A percentile compares a stretch with the other conserved stretches of the same genome.
Evolutionary conservation across 2,329 filamentous ascomycete genomes (phyloP).

Genomic region (Lizonia empirigonia): DNA sequence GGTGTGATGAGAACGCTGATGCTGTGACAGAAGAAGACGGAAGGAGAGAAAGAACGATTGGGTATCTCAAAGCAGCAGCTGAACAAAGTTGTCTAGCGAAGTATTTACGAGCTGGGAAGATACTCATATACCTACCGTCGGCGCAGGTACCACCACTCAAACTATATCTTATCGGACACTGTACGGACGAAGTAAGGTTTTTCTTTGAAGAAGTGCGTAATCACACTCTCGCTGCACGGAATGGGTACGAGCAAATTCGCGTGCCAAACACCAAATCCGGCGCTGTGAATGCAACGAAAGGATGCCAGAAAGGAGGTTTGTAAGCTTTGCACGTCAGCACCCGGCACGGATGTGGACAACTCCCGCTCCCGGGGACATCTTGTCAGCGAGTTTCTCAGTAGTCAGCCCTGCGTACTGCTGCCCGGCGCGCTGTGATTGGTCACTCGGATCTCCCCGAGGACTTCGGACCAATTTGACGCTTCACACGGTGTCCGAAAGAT

Average conservation of each 20-base stretch:
- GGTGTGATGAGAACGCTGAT: background rate
- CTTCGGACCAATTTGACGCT: background rate
- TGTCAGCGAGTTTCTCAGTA: slow-evolving; percentile 6
- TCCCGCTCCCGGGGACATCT: slow-evolving; percentile 1
- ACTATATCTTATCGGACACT: background rate
- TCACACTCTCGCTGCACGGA: background rate
- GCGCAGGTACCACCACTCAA: background rate
- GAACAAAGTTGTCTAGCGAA: background rate
- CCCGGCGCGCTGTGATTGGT: background rate
- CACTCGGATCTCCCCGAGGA: background rate
- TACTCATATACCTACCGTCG: slow-evolving; percentile 5
- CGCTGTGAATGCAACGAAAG: background rate
- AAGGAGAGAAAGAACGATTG: background rate
- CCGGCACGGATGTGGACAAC: background rate
- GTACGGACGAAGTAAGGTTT: slow-evolving; percentile 1
- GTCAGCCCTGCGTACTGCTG: background rate
- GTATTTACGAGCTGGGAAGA: background rate
- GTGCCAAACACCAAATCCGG: background rate
- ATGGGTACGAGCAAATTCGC: background rate
- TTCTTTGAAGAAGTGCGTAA: background rate
- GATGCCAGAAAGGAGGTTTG: slow-evolving; percentile 2
- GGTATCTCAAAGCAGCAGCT: background rate
- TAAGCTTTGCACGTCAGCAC: slow-evolving; percentile 5
- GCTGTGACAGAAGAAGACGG: background rate
- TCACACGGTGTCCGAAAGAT: too few relatives aligned